These are phyloP conservation scores for Elymus sibiricus DNA, from an alignment of 176 grass and related monocot species.

Conservation along the genomic window DNA sequence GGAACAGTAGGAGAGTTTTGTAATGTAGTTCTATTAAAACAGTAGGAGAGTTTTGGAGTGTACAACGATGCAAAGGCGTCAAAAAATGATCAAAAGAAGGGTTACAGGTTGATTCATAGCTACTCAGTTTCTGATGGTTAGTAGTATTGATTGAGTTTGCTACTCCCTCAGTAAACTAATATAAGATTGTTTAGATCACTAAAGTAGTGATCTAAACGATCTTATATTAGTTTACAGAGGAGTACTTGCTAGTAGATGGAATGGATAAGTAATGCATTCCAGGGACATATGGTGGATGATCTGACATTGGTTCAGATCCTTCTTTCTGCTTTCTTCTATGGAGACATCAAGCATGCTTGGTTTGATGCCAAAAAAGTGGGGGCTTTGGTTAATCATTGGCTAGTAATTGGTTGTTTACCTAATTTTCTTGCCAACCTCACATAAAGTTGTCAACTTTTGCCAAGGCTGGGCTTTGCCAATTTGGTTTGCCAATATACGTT, in stretches of 20 bases:
- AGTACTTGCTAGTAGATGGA: not conserved
- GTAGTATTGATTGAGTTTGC: not conserved
- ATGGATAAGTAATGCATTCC: not conserved
- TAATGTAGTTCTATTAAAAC: not conserved
- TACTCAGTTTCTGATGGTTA: not conserved
- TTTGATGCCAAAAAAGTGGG: not conserved
- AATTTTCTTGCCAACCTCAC: not conserved
- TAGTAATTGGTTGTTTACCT: not conserved
- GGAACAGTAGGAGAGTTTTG: not conserved
- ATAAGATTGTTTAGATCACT: no score
- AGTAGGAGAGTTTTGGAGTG: not conserved
- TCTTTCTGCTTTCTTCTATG: conserved; percentile 1
- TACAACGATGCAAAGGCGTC: not conserved
- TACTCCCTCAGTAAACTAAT: not conserved
- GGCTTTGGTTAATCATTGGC: not conserved
- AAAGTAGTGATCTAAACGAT: no score
- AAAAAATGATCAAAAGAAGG: not conserved
- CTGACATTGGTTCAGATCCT: not conserved
- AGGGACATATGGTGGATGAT: not conserved
- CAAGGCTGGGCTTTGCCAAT: not conserved
- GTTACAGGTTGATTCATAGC: not conserved
- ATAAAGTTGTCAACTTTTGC: not conserved
- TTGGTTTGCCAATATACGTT: not conserved
- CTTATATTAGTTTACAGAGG: no score
- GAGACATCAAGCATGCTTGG: not conserved